Percentiles rank a stretch among this genome's conserved stretches.
Conservation (phyloP, 345 rosid genomes). For the Brassica nigra region DNA sequence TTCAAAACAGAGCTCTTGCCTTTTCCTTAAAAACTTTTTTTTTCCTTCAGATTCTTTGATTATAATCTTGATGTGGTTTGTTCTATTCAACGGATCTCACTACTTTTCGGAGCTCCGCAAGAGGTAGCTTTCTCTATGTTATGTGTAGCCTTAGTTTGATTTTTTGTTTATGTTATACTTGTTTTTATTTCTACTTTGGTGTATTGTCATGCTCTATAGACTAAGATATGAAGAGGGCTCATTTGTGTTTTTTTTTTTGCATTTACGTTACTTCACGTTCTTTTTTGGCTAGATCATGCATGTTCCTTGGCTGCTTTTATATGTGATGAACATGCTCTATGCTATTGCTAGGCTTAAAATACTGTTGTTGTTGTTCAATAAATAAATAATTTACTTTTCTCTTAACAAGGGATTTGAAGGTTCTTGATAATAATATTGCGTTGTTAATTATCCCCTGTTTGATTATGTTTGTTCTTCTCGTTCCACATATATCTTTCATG, state of each 20-base stretch:
- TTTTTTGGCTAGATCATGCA: no score
- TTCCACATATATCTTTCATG: slow-evolving; percentile 23
- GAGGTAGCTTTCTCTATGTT: slow-evolving; percentile 42
- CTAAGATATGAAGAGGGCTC: no score
- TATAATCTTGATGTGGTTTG: slow-evolving; percentile 76
- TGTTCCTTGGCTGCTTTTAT: no score
- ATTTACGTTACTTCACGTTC: no score
- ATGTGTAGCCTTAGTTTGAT: background rate
- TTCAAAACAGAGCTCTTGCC: slow-evolving; percentile 4
- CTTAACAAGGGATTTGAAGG: background rate
- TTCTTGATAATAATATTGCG: background rate
- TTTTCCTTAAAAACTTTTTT: slow-evolving; percentile 44
- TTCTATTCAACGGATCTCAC: slow-evolving; percentile 63
- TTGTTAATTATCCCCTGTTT: background rate
- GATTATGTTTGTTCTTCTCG: background rate
- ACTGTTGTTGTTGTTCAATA: no score
- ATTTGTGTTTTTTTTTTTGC: no score
- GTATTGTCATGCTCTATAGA: no score
- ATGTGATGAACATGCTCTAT: no score
- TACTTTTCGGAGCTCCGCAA: slow-evolving; percentile 55
- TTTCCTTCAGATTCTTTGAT: slow-evolving; percentile 61
- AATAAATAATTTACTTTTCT: no score
- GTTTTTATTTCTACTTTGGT: no score
- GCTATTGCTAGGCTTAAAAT: no score
- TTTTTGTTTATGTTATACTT: no score